Percentiles rank a stretch among this genome's conserved stretches.
phyloP scores from a whole-genome alignment of 2,329 filamentous ascomycete species.

The Aspergillus puulaauensis region DNA sequence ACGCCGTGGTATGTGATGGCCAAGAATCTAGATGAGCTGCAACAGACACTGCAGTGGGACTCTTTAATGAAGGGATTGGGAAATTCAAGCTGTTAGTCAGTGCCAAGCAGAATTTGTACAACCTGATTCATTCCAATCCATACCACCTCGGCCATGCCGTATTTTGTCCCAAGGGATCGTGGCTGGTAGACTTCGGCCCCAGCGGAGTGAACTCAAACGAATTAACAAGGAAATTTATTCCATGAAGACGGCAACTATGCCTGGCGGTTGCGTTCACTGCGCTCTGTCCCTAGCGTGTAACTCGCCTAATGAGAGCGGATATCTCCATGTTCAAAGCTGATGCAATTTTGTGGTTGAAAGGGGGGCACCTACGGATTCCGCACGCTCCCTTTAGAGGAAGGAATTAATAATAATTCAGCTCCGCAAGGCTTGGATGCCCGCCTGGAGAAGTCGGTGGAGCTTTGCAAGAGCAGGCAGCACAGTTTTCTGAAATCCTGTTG shows the following conservation, averaged over 20 bases:
- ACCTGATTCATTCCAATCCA: neutral
- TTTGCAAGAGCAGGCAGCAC: conserved; percentile 7
- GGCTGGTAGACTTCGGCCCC: neutral
- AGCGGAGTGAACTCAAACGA: too few species aligned
- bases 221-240: neutral
- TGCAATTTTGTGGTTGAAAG: neutral
- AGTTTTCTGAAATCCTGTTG: conserved; percentile 1
- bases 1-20: neutral
- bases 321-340: neutral
- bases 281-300: neutral
- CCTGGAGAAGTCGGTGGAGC: neutral
- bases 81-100: neutral
- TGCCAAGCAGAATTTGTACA: neutral
- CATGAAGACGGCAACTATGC: neutral
- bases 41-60: neutral
- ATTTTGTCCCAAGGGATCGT: neutral
- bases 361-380: neutral
- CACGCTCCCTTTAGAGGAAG: neutral
- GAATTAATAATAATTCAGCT: neutral
- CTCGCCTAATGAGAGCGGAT: neutral
- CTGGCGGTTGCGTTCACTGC: neutral
- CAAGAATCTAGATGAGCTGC: neutral
- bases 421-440: neutral
- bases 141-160: neutral
- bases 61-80: neutral